These are phyloP conservation scores for Ambrosiella cleistominuta DNA, from an alignment of 2,329 filamentous ascomycete genomes.

Conservation along the genomic window DNA sequence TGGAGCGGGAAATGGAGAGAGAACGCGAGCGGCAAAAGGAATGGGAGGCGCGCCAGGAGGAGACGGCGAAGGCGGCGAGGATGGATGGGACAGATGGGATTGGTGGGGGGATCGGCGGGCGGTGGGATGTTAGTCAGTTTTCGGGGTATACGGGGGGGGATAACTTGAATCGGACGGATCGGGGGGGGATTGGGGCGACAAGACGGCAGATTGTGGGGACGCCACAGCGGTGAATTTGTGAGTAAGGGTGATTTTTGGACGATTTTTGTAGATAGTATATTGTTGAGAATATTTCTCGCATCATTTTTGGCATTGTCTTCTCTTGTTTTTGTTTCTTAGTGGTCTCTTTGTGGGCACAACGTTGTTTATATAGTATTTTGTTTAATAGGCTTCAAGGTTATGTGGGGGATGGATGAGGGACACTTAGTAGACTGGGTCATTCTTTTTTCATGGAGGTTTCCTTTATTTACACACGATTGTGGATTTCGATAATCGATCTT, in stretches of 20 bases:
- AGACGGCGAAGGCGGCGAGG: slow-evolving; percentile 37
- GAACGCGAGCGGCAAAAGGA: slow-evolving; percentile 60
- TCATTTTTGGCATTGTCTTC: not conserved
- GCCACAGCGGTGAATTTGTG: slow-evolving; percentile 20
- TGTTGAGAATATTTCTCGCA: not conserved
- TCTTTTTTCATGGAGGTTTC: too few relatives aligned
- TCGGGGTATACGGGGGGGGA: slow-evolving; percentile 59
- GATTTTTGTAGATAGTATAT: not conserved
- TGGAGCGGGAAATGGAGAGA: slow-evolving; percentile 67
- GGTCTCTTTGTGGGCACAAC: too few relatives aligned
- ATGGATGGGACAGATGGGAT: slow-evolving; percentile 42
- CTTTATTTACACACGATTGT: too few relatives aligned
- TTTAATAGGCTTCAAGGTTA: not conserved
- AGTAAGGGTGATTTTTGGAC: not conserved
- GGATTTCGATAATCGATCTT: too few relatives aligned
- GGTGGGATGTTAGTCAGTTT: slow-evolving; percentile 65
- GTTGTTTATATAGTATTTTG: not conserved
- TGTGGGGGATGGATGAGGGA: too few relatives aligned
- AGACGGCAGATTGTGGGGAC: slow-evolving; percentile 64
- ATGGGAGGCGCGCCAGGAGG: slow-evolving; percentile 61
- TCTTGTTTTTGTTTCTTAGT: not conserved
- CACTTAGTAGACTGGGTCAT: too few relatives aligned
- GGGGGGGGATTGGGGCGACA: slow-evolving; percentile 47
- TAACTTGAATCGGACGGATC: slow-evolving; percentile 47
- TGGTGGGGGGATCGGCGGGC: slow-evolving; percentile 47